Base-by-base conservation (phyloP, 2,329 filamentous ascomycete species). In the Mycosphaerella sp. region DNA sequence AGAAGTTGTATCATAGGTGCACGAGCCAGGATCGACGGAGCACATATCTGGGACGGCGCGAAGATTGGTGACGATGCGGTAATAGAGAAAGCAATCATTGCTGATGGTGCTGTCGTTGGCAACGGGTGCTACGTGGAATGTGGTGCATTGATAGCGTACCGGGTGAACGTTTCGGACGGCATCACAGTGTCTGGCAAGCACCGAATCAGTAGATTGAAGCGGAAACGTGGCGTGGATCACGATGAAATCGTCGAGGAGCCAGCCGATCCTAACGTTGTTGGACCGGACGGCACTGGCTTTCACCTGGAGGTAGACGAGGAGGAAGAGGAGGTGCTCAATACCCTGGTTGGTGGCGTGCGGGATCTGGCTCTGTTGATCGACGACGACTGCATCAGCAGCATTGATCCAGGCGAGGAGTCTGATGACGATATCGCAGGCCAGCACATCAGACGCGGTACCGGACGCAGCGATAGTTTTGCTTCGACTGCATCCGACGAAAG, bases 31-130 rank as follows among this genome's bases (percentile, higher is more conserved):
- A 81, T 98, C 54, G 79, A 86, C 42, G 79, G 88, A 59, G 85
- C 87, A 17, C 91, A 89, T 62, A 81, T 98, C 57, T 97, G 91
- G 90, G 88, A 96, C 61, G 80, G 89, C 61, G 82, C 82, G 0
- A 79, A 79, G 4, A 81, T 98, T 59, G 86, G 82, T 1, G 88
- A 96, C 64, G 84, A 83, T 16, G 77, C 85, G 13, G 78, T 78
- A 18, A 74, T 98, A 42, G 76, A 79, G 7, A 79, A 82, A 58
- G 84, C 89, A 1, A 81, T 98, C 37, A 73, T 98, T 48, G 93
- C 87, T 4, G 82, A 84, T 61, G 80, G 81, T 41, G 86, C 79
- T 14, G 73, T 78, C 1, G 72, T 98, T 49, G 89, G 89, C 17
- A 84, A 82, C 61, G 78, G 79, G 48, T 86, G 84, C 62, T 79